Base-by-base conservation (phyloP, 2,329 filamentous ascomycete genomes). In the Aspergillus bombycis region DNA sequence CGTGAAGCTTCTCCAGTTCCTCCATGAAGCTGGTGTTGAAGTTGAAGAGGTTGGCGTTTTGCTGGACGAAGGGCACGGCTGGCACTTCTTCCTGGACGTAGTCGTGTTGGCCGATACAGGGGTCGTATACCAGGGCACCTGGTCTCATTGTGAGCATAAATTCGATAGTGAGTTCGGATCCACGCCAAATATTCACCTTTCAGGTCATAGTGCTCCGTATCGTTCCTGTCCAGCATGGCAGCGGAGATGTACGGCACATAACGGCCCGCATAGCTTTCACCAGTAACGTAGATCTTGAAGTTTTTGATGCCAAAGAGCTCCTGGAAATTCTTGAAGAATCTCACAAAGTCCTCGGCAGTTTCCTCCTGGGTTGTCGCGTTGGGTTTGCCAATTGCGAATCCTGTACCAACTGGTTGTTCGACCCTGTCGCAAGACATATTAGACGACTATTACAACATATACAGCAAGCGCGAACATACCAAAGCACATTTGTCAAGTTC, bases 301-400 rank as follows among this genome's bases (percentile, higher is more conserved):
- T 85, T 84, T 21, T 90, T 83, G 70, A 92, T 81, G 23, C 78
- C 81, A 68, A 93, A 93, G 0, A 88, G 88, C 36, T 91, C 82
- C 63, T 92, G 80, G 67, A 93, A 93, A 75, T 91, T 90, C 77
- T 88, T 88, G 84, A 88, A 93, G 79, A 93, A 95, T 54, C 89
- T 89, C 19, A 90, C 81, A 74, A 94, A 93, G 68, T 94, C 86
- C n/a, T 80, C 77, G 0, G 90, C 89, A 0, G 90, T 83, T 67
- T 93, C 90, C 34, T 87, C 84, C 66, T 92, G 88, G 68, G 84
- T 86, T 4, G 81, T 87, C 11, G 89, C 89, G 0, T 84, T 90
- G 3, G 87, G 81, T 0, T 78, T 85, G 19, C 91, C 91, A 41
- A 86, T 84, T 0, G 87, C 85, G 74, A 91, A 92, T 16, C 91